Conservation (phyloP, 495 filamentous ascomycete species). For the Delitschia confertaspora region DNA sequence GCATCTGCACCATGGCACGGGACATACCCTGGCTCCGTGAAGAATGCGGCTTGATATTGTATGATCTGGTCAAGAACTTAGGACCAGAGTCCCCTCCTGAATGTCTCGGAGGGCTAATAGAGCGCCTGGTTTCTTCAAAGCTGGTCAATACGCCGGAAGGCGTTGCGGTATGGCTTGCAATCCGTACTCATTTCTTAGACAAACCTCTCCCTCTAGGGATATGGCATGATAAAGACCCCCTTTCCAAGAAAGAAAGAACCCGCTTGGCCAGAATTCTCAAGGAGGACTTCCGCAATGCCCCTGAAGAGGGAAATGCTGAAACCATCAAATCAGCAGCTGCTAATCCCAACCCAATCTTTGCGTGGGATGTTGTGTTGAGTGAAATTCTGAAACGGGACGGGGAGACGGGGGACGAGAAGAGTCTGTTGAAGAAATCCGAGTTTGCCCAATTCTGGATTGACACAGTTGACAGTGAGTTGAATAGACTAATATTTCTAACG, state of each 20-base stretch:
- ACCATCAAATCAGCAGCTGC: constrained; percentile 47
- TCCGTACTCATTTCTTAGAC: constrained; percentile 53
- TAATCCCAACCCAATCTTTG: constrained; percentile 75
- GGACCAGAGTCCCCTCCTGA: constrained; percentile 34
- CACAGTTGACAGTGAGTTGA: constrained; percentile 68
- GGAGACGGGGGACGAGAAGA: constrained; percentile 29
- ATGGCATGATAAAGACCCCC: constrained; percentile 66
- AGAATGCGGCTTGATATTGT: constrained; percentile 69
- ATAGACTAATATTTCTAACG: neutral
- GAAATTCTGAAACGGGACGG: constrained; percentile 31
- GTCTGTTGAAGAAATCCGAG: constrained; percentile 31
- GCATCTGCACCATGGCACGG: constrained; percentile 48
- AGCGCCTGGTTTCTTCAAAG: constrained; percentile 51
- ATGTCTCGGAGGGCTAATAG: constrained; percentile 52
- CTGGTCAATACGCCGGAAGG: constrained; percentile 74
- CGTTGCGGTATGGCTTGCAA: constrained; percentile 74
- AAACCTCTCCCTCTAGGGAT: constrained; percentile 55
- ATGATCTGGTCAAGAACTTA: constrained; percentile 36
- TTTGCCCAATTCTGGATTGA: constrained; percentile 83
- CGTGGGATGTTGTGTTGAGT: constrained; percentile 69
- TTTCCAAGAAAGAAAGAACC: constrained; percentile 53
- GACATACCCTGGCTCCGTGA: constrained; percentile 81
- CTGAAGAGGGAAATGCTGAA: constrained; percentile 41
- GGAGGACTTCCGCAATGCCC: constrained; percentile 48
- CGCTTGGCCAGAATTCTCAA: constrained; percentile 67